Base-by-base conservation (phyloP, 108 stramenopile species). In the Conticribra guillardii region DNA sequence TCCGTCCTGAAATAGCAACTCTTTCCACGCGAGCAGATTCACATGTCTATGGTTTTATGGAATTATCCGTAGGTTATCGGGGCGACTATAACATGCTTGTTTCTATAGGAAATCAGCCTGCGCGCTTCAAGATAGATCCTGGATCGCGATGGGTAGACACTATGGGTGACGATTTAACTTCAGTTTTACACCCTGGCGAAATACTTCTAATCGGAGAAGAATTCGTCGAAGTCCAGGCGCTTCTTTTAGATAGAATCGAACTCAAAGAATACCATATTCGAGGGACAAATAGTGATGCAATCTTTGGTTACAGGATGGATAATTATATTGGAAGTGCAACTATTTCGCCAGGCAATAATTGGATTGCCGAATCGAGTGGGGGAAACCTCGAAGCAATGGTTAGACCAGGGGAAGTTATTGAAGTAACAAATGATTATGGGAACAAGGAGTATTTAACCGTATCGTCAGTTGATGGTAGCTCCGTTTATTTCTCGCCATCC, bases 21-120 rank as follows among this genome's bases (percentile, higher is more conserved):
- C 52, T 84, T 28, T 57, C 79, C 0, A 80, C 75, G 26, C 16
- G 50, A 17, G 69, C 74, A 7, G 63, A 72, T 30, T 29, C 49
- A 8, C 28, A 46, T 16, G 60, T 81, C 3, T 60, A 48, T 21
- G 84, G 84, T n/a, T 68, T 55, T 33, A 56, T 84, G 7, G 84
- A 84, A 29, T 11, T 84, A 32, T 81, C 80, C 5, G 61, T 78
- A 30, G 86, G 82, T 41, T 87, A 69, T 54, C 56, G 69, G 52
- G 74, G 79, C 14, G 41, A 49, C 15, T 81, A 59, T 37, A 53
- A 71, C 53, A 67, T 75, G 54, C 41, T 82, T 32, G 45, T 82
- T 49, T 67, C 64, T 26, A 17, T 59, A n/a, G 67, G 47, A 21
- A 70, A 57, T 31, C 53, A 51, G 27, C 71, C 82, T 48, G 76